A percentile compares a stretch with the other conserved stretches of the same genome.
Conservation (phyloP, 768 basidiomycete species). For the Tephrocybe rancida region DNA sequence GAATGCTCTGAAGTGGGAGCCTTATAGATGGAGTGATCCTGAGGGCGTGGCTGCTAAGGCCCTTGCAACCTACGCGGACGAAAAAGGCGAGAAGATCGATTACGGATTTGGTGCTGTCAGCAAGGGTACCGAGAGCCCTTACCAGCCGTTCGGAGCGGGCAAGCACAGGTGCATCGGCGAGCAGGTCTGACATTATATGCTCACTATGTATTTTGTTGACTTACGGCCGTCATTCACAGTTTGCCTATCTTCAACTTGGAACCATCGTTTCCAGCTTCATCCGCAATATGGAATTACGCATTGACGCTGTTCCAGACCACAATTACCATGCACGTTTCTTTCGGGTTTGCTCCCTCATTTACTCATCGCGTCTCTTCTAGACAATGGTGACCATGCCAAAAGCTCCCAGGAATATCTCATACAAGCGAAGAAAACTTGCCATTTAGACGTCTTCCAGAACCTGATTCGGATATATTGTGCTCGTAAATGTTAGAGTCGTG, state of each 20-base stretch:
- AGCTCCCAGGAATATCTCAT: slow-evolving; percentile 62
- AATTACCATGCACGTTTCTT: slow-evolving; percentile 84
- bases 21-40: slow-evolving; percentile 82
- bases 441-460: no score
- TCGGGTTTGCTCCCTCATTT: neutral
- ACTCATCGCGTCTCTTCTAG: slow-evolving; percentile 42
- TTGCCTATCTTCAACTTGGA: slow-evolving; percentile 93
- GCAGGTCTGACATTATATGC: slow-evolving; percentile 50
- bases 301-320: slow-evolving; percentile 76
- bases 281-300: slow-evolving; percentile 71
- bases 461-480: no score
- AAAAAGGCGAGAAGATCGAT: slow-evolving; percentile 87
- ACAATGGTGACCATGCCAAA: slow-evolving; percentile 95
- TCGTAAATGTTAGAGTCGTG: no score
- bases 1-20: slow-evolving; percentile 72
- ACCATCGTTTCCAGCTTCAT: slow-evolving; percentile 80
- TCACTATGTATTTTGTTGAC: neutral
- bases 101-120: slow-evolving; percentile 95
- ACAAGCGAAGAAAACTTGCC: slow-evolving; percentile 66
- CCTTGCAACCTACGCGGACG: slow-evolving; percentile 72
- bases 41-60: slow-evolving; percentile 83
- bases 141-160: slow-evolving; percentile 98
- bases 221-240: slow-evolving; percentile 46
- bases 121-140: slow-evolving; percentile 95
- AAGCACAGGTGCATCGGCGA: slow-evolving; percentile 95